Conservation (phyloP, 257 asterid species). For the Solanum chaucha region DNA sequence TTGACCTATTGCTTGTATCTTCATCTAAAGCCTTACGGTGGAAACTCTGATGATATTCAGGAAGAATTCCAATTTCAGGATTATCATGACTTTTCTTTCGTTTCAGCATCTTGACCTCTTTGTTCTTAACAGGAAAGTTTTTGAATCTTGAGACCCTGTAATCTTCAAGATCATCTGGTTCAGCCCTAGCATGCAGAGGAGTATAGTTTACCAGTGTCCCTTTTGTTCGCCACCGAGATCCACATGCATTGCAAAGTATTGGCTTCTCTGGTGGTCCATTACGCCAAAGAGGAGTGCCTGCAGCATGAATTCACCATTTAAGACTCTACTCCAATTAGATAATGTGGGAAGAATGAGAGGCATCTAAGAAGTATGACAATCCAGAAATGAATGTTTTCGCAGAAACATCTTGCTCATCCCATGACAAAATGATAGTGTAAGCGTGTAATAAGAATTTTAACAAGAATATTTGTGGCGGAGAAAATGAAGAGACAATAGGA, state of each 20-base stretch:
- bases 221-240: slow-evolving; percentile 98
- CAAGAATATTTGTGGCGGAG: background rate
- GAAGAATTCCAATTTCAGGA: slow-evolving; percentile 38
- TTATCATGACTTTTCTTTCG: slow-evolving; percentile 44
- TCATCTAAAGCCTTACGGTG: slow-evolving; percentile 50
- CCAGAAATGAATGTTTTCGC: background rate
- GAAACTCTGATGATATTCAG: slow-evolving; percentile 42
- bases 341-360: background rate
- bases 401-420: background rate
- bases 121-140: slow-evolving; percentile 42
- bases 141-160: slow-evolving; percentile 50
- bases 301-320: slow-evolving; percentile 6
- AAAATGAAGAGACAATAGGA: background rate
- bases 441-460: background rate
- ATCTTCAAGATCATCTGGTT: slow-evolving; percentile 64
- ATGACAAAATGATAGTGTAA: background rate
- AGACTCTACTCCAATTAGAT: slow-evolving; percentile 1
- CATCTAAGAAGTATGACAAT: background rate
- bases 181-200: slow-evolving; percentile 89
- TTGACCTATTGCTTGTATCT: slow-evolving; percentile 85
- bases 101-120: slow-evolving; percentile 53
- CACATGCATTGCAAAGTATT: slow-evolving; percentile 97
- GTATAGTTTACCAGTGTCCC: slow-evolving; percentile 86
- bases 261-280: slow-evolving; percentile 99
- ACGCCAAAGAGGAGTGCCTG: slow-evolving; percentile 99